phyloP scores from a whole-genome alignment of 2,329 filamentous ascomycete genomes.

The Pseudogymnoascus sp. region DNA sequence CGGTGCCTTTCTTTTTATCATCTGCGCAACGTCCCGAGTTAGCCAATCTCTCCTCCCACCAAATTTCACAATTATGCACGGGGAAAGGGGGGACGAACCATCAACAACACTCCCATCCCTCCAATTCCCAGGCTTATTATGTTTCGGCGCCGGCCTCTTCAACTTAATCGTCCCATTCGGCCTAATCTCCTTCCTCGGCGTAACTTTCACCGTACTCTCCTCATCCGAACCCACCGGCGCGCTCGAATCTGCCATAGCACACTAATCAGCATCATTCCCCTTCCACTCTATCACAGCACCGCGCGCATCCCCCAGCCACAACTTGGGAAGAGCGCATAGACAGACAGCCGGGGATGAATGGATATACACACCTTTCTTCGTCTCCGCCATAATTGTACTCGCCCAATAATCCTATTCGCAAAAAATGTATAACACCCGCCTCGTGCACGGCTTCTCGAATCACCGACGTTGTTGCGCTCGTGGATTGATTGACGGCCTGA shows the following conservation, averaged over 20 bases:
- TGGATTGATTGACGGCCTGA: not conserved
- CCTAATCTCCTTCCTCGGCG: slow-evolving; percentile 39
- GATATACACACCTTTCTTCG: not conserved
- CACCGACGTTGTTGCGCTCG: not conserved
- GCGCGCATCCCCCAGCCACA: not conserved
- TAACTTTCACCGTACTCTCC: slow-evolving; percentile 54
- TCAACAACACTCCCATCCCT: slow-evolving; percentile 56
- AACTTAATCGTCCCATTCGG: slow-evolving; percentile 47
- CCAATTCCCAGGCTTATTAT: slow-evolving; percentile 62
- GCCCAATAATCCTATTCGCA: not conserved
- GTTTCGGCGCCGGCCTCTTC: slow-evolving; percentile 53
- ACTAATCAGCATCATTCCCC: not conserved
- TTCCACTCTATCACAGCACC: not conserved
- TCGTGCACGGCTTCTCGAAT: not conserved
- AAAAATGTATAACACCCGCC: not conserved
- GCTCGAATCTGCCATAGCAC: not conserved
- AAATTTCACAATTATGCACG: not conserved
- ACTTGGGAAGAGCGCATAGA: not conserved
- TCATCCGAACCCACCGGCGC: slow-evolving; percentile 33
- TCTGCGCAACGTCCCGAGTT: too few relatives aligned
- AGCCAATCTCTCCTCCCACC: too few relatives aligned
- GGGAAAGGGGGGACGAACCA: slow-evolving; percentile 36
- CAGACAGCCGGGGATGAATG: not conserved
- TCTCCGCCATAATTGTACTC: not conserved
- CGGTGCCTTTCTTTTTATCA: slow-evolving; percentile 46